A percentile compares a stretch with the other conserved stretches of the same genome.
These are phyloP conservation scores for Penicillium herquei DNA, from an alignment of 495 filamentous ascomycete genomes.

Conservation along the genomic window DNA sequence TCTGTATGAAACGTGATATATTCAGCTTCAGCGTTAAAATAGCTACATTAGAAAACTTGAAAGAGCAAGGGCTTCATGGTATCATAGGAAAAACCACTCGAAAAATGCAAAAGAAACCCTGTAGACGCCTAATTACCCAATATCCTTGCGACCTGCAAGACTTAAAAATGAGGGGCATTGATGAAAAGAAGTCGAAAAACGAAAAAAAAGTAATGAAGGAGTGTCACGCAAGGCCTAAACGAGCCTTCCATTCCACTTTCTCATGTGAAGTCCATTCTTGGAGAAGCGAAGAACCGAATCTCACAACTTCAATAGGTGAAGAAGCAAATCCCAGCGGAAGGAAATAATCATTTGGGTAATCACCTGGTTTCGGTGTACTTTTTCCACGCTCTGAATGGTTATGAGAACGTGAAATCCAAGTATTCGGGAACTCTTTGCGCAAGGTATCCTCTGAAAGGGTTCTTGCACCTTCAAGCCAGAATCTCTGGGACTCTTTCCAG, in stretches of 20 bases:
- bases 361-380: conserved; percentile 30
- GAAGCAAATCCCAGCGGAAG: conserved; percentile 42
- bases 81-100: conserved; percentile 33
- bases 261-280: conserved; percentile 48
- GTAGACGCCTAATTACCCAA: conserved; percentile 12
- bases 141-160: neutral
- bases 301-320: conserved; percentile 46
- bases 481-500: conserved; percentile 39
- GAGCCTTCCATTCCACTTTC: conserved; percentile 40
- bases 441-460: conserved; percentile 45
- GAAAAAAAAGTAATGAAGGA: conserved; percentile 1
- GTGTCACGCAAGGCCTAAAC: conserved; percentile 23
- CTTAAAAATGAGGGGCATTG: neutral
- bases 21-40: conserved; percentile 15
- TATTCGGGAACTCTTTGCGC: conserved; percentile 41
- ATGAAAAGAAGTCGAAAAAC: neutral
- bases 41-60: conserved; percentile 16
- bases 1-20: conserved; percentile 18
- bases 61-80: conserved; percentile 33
- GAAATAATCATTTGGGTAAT: conserved; percentile 44
- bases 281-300: conserved; percentile 43
- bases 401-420: conserved; percentile 43
- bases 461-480: conserved; percentile 47
- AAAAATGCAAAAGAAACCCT: conserved; percentile 15
- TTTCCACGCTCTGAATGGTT: conserved; percentile 39